phyloP scores from a whole-genome alignment of 1,284 basidiomycete species.

The Rhodotorula glutinis region DNA sequence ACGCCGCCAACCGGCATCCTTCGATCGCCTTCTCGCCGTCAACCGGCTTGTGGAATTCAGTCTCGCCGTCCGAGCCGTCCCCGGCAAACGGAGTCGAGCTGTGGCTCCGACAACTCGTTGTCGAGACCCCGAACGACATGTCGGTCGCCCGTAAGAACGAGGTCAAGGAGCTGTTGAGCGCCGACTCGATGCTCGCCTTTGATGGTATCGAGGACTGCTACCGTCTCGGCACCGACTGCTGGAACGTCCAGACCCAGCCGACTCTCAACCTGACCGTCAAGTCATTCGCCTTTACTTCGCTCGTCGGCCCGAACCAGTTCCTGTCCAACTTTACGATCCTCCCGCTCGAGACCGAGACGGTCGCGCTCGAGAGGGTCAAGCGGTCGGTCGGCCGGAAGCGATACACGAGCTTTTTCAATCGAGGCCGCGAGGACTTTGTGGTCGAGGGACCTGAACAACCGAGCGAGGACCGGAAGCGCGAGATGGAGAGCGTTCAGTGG shows the following conservation, averaged over 20 bases:
- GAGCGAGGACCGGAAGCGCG: constrained; percentile 52
- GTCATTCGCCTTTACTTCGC: constrained; percentile 35
- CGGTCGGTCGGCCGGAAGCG: constrained; percentile 17
- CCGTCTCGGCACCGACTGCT: constrained; percentile 27
- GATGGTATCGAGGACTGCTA: constrained; percentile 33
- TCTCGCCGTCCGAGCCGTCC: constrained; percentile 20
- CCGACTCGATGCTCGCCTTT: constrained; percentile 22
- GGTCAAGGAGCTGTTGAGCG: constrained; percentile 25
- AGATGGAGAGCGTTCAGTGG: constrained; percentile 75
- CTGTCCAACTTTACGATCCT: constrained; percentile 21
- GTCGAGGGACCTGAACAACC: constrained; percentile 19
- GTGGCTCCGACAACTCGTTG: constrained; percentile 38
- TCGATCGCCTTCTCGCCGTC: constrained; percentile 32
- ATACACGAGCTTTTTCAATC: constrained; percentile 35
- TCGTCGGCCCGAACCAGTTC: constrained; percentile 32
- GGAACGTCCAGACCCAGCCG: constrained; percentile 31
- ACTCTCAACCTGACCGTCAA: constrained; percentile 32
- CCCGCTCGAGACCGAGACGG: constrained; percentile 22
- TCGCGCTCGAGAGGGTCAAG: constrained; percentile 30
- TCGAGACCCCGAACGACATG: constrained; percentile 32
- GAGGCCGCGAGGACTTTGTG: constrained; percentile 27
- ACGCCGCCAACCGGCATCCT: constrained; percentile 25
- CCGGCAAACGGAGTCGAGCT: constrained; percentile 25
- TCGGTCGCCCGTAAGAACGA: constrained; percentile 20
- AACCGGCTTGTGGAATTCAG: constrained; percentile 34